Evolutionary conservation across 768 basidiomycete species (phyloP).

Genomic region (Phaffia tasmanica): DNA sequence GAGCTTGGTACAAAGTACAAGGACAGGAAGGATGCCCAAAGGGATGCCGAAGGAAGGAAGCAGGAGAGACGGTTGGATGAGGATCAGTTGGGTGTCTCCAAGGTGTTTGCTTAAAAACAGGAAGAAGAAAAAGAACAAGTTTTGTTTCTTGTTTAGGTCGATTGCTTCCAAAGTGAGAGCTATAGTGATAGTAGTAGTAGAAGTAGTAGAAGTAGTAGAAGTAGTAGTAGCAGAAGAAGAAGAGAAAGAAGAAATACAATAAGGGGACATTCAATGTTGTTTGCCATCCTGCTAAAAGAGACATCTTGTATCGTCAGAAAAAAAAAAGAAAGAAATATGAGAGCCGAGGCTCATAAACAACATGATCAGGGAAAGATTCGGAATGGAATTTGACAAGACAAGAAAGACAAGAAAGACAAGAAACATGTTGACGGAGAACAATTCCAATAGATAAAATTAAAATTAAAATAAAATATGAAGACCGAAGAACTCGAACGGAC

Average conservation of each 20-base stretch:
- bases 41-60: conserved; percentile 52
- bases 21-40: conserved; percentile 64
- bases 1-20: conserved; percentile 72
- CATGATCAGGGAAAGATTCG: not conserved
- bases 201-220: no score
- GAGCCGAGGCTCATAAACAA: no score
- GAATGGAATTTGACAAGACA: no score
- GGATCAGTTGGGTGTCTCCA: conserved; percentile 68
- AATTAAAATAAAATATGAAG: no score
- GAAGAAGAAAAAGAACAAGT: not conserved
- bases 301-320: conserved; percentile 1
- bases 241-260: not conserved
- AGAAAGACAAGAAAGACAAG: no score
- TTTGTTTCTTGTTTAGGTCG: not conserved
- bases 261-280: not conserved
- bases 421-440: no score
- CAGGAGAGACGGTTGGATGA: conserved; percentile 44
- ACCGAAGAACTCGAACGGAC: no score
- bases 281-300: no score
- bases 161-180: no score
- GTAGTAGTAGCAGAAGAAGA: not conserved
- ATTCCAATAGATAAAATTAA: no score
- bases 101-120: conserved; percentile 66
- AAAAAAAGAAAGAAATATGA: not conserved
- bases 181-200: no score